phyloP scores from a whole-genome alignment of 164 flowering plant genomes.

The Tinospora cordifolia region DNA sequence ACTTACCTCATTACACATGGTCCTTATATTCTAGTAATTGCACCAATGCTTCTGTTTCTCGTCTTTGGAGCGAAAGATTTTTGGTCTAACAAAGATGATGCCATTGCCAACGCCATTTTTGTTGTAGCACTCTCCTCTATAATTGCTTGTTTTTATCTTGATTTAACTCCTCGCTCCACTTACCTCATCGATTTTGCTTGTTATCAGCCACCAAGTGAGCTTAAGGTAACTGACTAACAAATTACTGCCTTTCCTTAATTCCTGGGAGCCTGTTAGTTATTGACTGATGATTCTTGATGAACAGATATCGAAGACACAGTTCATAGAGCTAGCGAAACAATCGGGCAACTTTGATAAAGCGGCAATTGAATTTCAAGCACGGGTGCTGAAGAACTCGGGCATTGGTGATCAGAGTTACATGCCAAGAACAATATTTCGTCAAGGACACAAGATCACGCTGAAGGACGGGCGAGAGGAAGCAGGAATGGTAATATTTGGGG shows the following conservation, averaged over 20 bases:
- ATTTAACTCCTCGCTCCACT: conserved; percentile 31
- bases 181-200: conserved; percentile 67
- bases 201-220: conserved; percentile 45
- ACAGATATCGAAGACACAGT: conserved; percentile 44
- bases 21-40: conserved; percentile 19
- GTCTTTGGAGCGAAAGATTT: conserved; percentile 25
- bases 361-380: conserved; percentile 36
- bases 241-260: neutral
- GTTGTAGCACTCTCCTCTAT: conserved; percentile 20
- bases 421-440: conserved; percentile 39
- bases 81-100: conserved; percentile 13
- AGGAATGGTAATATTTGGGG: conserved; percentile 47
- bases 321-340: conserved; percentile 44
- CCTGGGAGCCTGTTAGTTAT: neutral
- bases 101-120: conserved; percentile 14
- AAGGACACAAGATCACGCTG: conserved; percentile 28
- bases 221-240: conserved; percentile 37
- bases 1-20: conserved; percentile 37
- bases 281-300: neutral
- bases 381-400: conserved; percentile 43
- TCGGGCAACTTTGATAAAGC: conserved; percentile 45
- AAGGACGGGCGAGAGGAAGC: conserved; percentile 64
- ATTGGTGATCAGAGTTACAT: conserved; percentile 63
- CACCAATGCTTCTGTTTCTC: conserved; percentile 23
- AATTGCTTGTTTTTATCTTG: conserved; percentile 22